Evolutionary conservation across 805 yeast genomes (phyloP), one percentile per base, ranked within the genome.

Genomic region (Peterozyma xylosa): DNA sequence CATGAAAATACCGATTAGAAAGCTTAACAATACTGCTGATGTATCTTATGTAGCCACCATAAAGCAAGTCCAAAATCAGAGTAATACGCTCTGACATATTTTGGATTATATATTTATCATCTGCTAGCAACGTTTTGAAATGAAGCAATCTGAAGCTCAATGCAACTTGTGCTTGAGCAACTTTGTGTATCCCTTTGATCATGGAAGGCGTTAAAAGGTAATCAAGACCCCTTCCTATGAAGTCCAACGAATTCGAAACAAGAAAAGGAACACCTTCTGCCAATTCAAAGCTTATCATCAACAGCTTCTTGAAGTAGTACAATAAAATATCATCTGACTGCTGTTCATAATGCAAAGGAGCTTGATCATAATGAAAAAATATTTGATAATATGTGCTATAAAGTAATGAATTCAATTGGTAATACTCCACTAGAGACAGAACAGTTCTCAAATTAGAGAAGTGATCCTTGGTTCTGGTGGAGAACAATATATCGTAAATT

Each of bases 1-100:
- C 83, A 55, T 80, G 80, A 45, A 76, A 78, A 54, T 80, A 82
- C 49, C 78, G 69, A 21, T 64, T 67, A n/a, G 75, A 32, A 83
- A 59, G 33, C 67, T 66, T n/a, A 62, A 68, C 59, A 46, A 69
- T 11, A 27, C 14, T 17, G n/a, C 14, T 9, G 33, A 13, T 5
- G 30, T 14, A 14, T 32, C 32, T 14, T 32, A 10, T 37, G 30
- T 30, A 10, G 30, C 15, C 21, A 4, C 5, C 15, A 10, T 33
- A 38, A 7, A 17, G 37, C 29, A 11, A 16, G 11, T 10, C 17
- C n/a, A 9, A 39, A 21, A 11, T 9, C 21, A 9, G 17, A 27
- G 13, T 21, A 7, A 21, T 21, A 7, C 13, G 15, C 2, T 9
- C 39, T 13, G 13, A 11, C 30, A 32, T 16, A 5, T 9, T 15